A percentile compares a stretch with the other conserved stretches of the same genome.
Conservation (phyloP, 2,329 filamentous ascomycete genomes). For the Hypomyces rosellus region DNA sequence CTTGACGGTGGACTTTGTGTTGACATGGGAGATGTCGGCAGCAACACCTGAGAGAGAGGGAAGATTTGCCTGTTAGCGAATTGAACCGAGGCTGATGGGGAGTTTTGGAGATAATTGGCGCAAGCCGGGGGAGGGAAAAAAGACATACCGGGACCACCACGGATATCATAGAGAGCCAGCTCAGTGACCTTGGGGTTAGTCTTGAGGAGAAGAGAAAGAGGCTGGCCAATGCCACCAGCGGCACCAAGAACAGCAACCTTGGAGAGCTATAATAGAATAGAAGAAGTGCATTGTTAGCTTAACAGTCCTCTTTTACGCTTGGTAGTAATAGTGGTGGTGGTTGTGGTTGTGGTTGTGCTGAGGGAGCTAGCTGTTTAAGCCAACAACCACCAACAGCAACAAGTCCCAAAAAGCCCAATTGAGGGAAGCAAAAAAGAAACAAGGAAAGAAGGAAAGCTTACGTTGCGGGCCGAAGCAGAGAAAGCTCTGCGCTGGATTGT, state of each 20-base stretch:
- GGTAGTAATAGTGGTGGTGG: no score
- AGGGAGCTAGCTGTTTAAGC: background rate
- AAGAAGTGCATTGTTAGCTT: conserved; percentile 11
- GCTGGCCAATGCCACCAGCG: conserved; percentile 96
- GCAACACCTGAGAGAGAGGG: conserved; percentile 66
- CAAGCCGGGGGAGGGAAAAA: background rate
- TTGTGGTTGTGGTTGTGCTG: no score
- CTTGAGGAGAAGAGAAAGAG: conserved; percentile 96
- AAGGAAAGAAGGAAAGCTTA: conserved; percentile 37
- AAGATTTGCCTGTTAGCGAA: conserved; percentile 19
- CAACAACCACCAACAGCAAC: no score
- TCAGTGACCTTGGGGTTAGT: conserved; percentile 91
- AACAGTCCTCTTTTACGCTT: no score
- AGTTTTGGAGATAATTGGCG: conserved; percentile 12
- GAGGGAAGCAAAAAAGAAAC: background rate
- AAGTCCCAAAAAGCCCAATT: background rate
- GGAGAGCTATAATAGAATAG: conserved; percentile 58
- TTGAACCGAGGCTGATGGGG: background rate
- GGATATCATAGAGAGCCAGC: conserved; percentile 97
- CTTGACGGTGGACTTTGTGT: conserved; percentile 92
- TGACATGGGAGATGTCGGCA: conserved; percentile 97
- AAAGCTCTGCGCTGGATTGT: conserved; percentile 71
- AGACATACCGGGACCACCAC: conserved; percentile 77
- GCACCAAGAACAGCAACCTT: conserved; percentile 98
- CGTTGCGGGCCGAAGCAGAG: conserved; percentile 71